Evolutionary conservation across 352 stramenopile genomes (phyloP), one percentile per base, ranked within the genome.

Genomic region (Pythium sp.): DNA sequence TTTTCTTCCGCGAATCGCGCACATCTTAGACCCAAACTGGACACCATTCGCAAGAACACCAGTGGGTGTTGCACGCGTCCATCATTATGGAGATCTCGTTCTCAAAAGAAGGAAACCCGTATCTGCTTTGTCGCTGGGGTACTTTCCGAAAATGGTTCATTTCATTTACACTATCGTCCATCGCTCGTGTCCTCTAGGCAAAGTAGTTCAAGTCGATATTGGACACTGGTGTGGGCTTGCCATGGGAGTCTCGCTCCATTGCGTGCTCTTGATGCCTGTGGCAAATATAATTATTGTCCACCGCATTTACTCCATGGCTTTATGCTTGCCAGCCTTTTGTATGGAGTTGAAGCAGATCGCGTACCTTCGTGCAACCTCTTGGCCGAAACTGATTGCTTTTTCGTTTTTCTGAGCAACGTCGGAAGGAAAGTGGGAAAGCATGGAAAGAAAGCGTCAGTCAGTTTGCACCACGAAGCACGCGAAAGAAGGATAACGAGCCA

Each of bases 281-380:
- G 11, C 36, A 26, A 26, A 26, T 26, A 43, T 43, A 14, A 12
- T 11, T 43, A 43, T 43, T 43, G 36, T 43, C 36, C 36, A 43
- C 36, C 36, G 11, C 36, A 43, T 43, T 43, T 43, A 11, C 36
- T 43, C 36, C 36, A 43, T 43, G 30, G 2, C 30, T 32, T 32
- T 32, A 32, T 32, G 30, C 30, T 32, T 32, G 30, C 30, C 30
- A 32, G 3, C 30, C 30, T 32, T 32, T 32, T 32, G 30, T 32
- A 5, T 32, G 28, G 28, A 5, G 51, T 58, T 58, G 26, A 58
- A 38, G 53, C 53, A 7, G 28, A 46, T 60, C 58, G 64, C 68
- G 62, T 65, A 58, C 62, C 69, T 75, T 78, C 69, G 72, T 24
- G 72, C 72, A 75, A 78, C 72, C 60, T 72, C 24, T 2, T 14